Evolutionary conservation across 2,329 filamentous ascomycete genomes (phyloP), one percentile per base, ranked within the genome.

Genomic region (Aspergillus sp.): DNA sequence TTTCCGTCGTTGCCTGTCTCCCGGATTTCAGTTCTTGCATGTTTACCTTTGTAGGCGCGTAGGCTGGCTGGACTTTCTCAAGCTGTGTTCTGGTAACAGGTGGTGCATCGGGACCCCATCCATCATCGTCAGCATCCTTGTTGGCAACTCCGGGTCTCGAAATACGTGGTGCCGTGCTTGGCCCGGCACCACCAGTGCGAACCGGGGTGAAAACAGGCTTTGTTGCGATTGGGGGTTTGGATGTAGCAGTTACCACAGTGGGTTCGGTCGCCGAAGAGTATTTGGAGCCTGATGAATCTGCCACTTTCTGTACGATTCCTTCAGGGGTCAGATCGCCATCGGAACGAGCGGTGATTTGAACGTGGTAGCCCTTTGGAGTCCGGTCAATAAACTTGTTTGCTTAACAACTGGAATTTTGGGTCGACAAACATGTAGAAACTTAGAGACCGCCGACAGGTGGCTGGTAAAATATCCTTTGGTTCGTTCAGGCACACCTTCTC

Each of bases 401-500:
- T 10, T n/a, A 41, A n/a, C 27, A 27, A 44, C 25, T 19, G 4
- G 38, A 22, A 39, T 23, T 9, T n/a, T 25, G 46, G 39, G 32
- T 23, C 39, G 52, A 19, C 60, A 64, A 64, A 84, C 84, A 73
- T 96, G 90, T 38, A 98, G 81, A 58, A 96, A 79, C 72, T 95
- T 96, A 53, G 90, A 84, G 33, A 97, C 90, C 43, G 89, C 85
- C 51, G 86, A 84, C 43, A 93, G 76, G 71, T 98, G 91, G 72
- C 90, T 96, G 57, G 89, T 95, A 67, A 98, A 98, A 73, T 97
- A 97, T 56, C 93, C 93, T 73, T 97, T 98, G 52, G 91, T 97
- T 61, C 91, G 80, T 73, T 98, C 93, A n/a, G 93, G 93, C 13
- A 98, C 93, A 59, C 93, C 93, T 64, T 94, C 91, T 57, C 93